These are phyloP conservation scores for Auricularia cornea DNA, from an alignment of 768 basidiomycete genomes.

Conservation along the genomic window DNA sequence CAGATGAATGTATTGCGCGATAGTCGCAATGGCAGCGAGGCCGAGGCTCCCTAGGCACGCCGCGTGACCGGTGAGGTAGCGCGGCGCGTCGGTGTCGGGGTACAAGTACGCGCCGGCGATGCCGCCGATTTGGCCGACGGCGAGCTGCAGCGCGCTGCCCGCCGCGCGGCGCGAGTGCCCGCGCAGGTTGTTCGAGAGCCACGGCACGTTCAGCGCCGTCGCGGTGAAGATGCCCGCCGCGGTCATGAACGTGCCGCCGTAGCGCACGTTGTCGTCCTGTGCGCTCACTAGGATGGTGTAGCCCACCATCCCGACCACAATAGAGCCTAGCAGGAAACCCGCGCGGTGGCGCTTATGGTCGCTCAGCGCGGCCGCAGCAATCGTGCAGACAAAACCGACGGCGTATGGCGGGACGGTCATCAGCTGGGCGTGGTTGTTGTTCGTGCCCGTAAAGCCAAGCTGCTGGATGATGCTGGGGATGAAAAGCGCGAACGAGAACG, in stretches of 20 bases:
- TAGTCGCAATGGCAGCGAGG: background rate
- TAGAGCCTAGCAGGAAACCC: conserved; percentile 6
- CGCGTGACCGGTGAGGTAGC: background rate
- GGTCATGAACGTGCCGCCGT: conserved; percentile 5
- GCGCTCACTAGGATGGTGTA: conserved; percentile 1
- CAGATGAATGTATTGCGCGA: background rate
- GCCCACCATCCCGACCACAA: background rate
- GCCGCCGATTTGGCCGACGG: background rate
- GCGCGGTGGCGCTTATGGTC: conserved; percentile 12
- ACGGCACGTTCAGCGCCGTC: background rate
- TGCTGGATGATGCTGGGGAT: conserved; percentile 16
- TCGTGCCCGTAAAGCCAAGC: conserved; percentile 9
- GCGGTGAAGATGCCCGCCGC: background rate
- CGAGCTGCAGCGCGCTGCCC: background rate
- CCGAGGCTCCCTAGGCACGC: background rate
- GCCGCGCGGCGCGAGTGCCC: background rate
- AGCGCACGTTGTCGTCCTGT: conserved; percentile 1
- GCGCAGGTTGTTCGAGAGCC: background rate
- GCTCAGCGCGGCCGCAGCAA: conserved; percentile 9
- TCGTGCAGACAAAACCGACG: conserved; percentile 14
- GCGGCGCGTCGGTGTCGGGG: background rate
- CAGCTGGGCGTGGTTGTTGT: conserved; percentile 13
- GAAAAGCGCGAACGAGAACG: conserved; percentile 14
- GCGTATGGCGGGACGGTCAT: conserved; percentile 21
- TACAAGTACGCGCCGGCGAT: background rate